Percentiles rank a stretch among this genome's conserved stretches.
phyloP scores from a whole-genome alignment of 306 rosid genomes.

The Prunus mume region DNA sequence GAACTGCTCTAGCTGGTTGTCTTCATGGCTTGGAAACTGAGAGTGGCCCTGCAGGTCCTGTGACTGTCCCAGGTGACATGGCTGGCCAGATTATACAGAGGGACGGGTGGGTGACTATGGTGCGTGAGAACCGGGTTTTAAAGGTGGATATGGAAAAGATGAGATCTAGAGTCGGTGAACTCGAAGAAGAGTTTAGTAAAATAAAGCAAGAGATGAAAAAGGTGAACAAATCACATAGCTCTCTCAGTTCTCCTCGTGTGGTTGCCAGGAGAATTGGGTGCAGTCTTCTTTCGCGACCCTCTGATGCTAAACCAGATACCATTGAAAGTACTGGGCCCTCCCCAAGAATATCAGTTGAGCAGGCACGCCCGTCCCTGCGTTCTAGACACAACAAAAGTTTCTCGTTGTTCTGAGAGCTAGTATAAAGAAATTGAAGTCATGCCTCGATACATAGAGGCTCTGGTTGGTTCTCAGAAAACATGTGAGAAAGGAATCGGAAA shows the following conservation, averaged over 20 bases:
- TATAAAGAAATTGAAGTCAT: constrained; percentile 20
- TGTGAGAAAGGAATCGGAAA: constrained; percentile 54
- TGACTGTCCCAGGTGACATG: constrained; percentile 21
- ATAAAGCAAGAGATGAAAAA: constrained; percentile 89
- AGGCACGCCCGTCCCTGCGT: constrained; percentile 41
- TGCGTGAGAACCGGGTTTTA: constrained; percentile 77
- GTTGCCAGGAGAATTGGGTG: constrained; percentile 63
- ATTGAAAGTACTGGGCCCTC: constrained; percentile 44
- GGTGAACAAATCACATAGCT: constrained; percentile 62
- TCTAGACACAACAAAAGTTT: constrained; percentile 59
- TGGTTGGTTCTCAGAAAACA: constrained; percentile 43
- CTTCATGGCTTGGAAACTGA: constrained; percentile 64
- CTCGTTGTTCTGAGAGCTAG: constrained; percentile 45
- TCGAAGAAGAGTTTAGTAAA: constrained; percentile 74
- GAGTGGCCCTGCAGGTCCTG: constrained; percentile 58
- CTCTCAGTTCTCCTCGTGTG: constrained; percentile 62
- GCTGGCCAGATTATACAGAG: constrained; percentile 69
- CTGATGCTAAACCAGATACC: constrained; percentile 69
- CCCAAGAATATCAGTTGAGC: constrained; percentile 64
- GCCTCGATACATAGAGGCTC: constrained; percentile 27
- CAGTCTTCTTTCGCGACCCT: constrained; percentile 65
- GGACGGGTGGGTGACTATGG: constrained; percentile 88
- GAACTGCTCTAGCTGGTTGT: constrained; percentile 78
- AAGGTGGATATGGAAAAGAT: constrained; percentile 84
- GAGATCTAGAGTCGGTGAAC: constrained; percentile 84